Conservation (phyloP, 1,284 basidiomycete genomes). For the Malassezia furfur region DNA sequence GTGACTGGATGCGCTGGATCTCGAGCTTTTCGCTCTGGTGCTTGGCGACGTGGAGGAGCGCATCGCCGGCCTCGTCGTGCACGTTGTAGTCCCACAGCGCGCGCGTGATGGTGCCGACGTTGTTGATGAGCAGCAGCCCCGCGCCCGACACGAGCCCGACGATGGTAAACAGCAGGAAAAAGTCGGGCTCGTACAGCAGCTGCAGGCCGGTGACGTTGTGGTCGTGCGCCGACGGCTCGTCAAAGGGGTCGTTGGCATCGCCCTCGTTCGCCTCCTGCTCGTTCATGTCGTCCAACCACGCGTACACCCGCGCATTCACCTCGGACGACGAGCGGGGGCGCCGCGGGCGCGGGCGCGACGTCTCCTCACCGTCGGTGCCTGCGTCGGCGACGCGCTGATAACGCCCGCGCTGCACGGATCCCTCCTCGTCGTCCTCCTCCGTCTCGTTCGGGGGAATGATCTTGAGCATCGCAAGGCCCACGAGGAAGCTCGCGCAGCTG, state of each 20-base stretch:
- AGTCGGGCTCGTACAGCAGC: conserved; percentile 57
- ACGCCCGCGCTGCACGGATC: neutral
- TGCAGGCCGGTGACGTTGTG: conserved; percentile 53
- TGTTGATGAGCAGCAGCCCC: conserved; percentile 88
- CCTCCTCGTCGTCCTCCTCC: conserved; percentile 4
- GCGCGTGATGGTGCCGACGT: conserved; percentile 82
- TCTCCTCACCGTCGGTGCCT: neutral
- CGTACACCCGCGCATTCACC: conserved; percentile 26
- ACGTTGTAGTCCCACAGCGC: conserved; percentile 66
- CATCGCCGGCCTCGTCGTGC: neutral
- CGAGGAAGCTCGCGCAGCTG: conserved; percentile 60
- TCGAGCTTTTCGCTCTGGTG: conserved; percentile 53
- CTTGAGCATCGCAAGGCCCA: conserved; percentile 60
- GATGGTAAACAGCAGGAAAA: conserved; percentile 64
- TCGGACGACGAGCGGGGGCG: conserved; percentile 30
- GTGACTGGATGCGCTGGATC: conserved; percentile 67
- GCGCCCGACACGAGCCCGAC: conserved; percentile 72
- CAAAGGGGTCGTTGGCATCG: neutral
- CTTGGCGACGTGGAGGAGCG: conserved; percentile 8
- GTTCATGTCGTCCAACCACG: conserved; percentile 13
- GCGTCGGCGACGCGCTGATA: neutral
- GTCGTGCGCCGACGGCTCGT: conserved; percentile 1
- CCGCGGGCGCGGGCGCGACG: neutral
- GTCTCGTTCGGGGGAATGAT: conserved; percentile 53
- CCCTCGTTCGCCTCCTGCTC: neutral